A percentile compares a stretch with the other conserved stretches of the same genome.
phyloP scores from a whole-genome alignment of 2,329 filamentous ascomycete species.

The Ceratocystis smalleyi region DNA sequence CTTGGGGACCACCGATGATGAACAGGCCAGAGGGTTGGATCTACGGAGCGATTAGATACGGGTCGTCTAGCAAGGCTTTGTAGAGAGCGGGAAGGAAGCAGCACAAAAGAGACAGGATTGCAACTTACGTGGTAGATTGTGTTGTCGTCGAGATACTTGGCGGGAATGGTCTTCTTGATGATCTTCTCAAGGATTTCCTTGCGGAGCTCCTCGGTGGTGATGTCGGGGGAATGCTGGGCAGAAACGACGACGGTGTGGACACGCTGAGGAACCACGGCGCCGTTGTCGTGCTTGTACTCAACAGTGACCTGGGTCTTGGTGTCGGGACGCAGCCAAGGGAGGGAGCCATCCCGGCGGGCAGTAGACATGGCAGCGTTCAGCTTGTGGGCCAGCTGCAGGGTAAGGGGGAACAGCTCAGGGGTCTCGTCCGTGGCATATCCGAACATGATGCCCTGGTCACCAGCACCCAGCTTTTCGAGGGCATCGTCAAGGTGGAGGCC shows the following conservation, averaged over 20 bases:
- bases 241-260: conserved; percentile 96
- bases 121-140: conserved; percentile 80
- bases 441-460: conserved; percentile 99
- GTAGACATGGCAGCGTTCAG: conserved; percentile 89
- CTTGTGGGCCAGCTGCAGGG: conserved; percentile 86
- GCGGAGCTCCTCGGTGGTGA: conserved; percentile 81
- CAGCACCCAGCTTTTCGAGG: conserved; percentile 91
- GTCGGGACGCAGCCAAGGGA: conserved; percentile 92
- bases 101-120: neutral
- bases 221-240: conserved; percentile 79
- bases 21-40: conserved; percentile 97
- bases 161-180: conserved; percentile 85
- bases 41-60: conserved; percentile 22
- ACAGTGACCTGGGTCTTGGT: conserved; percentile 99
- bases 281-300: conserved; percentile 93
- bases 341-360: conserved; percentile 70
- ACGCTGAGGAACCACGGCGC: conserved; percentile 78
- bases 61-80: neutral
- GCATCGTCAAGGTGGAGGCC: conserved; percentile 97
- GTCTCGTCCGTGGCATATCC: conserved; percentile 99
- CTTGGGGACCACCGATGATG: conserved; percentile 98
- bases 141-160: conserved; percentile 77
- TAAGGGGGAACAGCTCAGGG: conserved; percentile 88
- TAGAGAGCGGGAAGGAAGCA: neutral
- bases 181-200: conserved; percentile 96